Base-by-base conservation (phyloP, 495 filamentous ascomycete genomes). In the Penicillium waksmanii region DNA sequence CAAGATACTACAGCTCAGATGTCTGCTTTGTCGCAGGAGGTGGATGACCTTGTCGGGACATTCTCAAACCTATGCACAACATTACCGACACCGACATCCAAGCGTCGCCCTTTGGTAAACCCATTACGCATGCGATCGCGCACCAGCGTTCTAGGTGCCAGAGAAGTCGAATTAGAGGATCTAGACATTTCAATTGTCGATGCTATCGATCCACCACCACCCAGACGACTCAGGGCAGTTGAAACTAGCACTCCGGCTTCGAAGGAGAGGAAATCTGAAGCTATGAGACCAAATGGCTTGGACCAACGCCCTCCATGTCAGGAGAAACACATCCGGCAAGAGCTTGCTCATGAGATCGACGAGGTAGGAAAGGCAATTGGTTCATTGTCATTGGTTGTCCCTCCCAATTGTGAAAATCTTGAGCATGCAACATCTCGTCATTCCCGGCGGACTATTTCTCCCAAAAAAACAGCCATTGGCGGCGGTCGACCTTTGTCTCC, bases 31-130 rank as follows among this genome's bases (percentile, higher is more conserved):
- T 55, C 62, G 8, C 57, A 38, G 5, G 67, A 66, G 23, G 56
- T 79, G 46, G 71, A 74, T 54, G 64, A 70, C 17, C 55, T 75
- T 7, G 57, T 68, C 13, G 66, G 66, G 21, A 54, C 56, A 8
- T 75, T 77, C 38, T 68, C 75, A 3, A 63, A 67, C 6, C 59
- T 64, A 33, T 62, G 63, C 53, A 68, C 53, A 11, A 36, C 63
- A 53, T 63, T 70, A 35, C 60, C 63, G 25, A 48, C 58, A 36
- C 52, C 65, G 42, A 55, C 53, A 17, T 40, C 64, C 9, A 79
- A 76, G 27, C 62, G 60, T 13, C 69, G 63, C 46, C 71, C 69
- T 10, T 50, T 66, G 54, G 40, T 55, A 12, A 56, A 27, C 17
- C 66, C 55, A 13, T 21, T 60, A 34, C 57, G 51, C 17, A 31